Evolutionary conservation across 2,329 filamentous ascomycete genomes (phyloP).

Genomic region (Fusarium camptoceras): DNA sequence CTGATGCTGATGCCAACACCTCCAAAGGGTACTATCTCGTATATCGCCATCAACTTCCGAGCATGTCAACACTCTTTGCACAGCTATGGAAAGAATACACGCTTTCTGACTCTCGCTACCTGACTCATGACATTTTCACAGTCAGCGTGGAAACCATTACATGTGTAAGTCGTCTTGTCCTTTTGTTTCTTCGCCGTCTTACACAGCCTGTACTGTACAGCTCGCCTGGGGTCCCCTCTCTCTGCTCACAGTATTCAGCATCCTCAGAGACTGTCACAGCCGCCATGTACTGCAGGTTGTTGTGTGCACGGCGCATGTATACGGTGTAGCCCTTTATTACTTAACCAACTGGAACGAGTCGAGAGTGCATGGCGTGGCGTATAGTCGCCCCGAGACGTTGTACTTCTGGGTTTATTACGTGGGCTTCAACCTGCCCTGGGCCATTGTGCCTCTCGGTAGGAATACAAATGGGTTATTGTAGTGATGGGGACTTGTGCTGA

Average conservation of each 20-base stretch:
- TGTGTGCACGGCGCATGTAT: conserved; percentile 66
- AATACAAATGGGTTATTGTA: conserved; percentile 21
- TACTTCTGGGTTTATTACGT: conserved; percentile 75
- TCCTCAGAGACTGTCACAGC: conserved; percentile 56
- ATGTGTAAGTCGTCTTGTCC: conserved; percentile 65
- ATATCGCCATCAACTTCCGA: conserved; percentile 74
- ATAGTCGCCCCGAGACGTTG: conserved; percentile 68
- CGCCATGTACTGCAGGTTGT: conserved; percentile 65
- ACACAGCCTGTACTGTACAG: conserved; percentile 45
- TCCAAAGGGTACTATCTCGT: conserved; percentile 77
- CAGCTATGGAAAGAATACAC: conserved; percentile 96
- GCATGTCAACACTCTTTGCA: conserved; percentile 78
- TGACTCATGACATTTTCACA: conserved; percentile 84
- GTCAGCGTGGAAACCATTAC: conserved; percentile 90
- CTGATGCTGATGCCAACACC: neutral
- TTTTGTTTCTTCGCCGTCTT: conserved; percentile 2
- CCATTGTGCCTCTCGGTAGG: conserved; percentile 66
- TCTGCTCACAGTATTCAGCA: conserved; percentile 60
- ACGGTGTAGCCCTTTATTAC: conserved; percentile 73
- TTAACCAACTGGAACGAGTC: conserved; percentile 65
- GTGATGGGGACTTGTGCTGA: conserved; percentile 23
- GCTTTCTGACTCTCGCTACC: conserved; percentile 86
- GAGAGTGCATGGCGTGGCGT: conserved; percentile 57
- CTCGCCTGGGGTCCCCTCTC: conserved; percentile 70
- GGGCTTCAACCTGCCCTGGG: conserved; percentile 71